phyloP scores from a whole-genome alignment of 306 rosid genomes.

The Hylodesmum podocarpum region DNA sequence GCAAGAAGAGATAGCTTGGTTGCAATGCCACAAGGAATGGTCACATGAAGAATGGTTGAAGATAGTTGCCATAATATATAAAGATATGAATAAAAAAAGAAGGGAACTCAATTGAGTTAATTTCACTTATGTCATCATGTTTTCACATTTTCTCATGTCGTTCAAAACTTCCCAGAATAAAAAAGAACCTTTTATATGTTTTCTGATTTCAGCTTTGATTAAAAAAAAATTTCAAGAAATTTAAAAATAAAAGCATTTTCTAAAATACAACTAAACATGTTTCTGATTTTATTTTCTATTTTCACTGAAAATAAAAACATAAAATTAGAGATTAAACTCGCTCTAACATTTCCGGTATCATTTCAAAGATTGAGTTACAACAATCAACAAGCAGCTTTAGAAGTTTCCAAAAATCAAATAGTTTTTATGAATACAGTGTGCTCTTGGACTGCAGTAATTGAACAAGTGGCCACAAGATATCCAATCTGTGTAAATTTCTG shows the following conservation, averaged over 20 bases:
- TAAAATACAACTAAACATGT: neutral
- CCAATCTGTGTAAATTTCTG: constrained; percentile 83
- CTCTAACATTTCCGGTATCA: neutral
- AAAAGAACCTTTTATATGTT: neutral
- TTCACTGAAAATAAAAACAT: neutral
- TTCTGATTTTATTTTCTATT: neutral
- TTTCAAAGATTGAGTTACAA: constrained; percentile 30
- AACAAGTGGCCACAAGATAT: constrained; percentile 93
- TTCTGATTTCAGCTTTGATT: neutral
- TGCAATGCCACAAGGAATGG: neutral
- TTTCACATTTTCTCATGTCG: neutral
- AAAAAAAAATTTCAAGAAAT: neutral
- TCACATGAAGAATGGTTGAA: neutral
- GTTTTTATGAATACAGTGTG: constrained; percentile 34
- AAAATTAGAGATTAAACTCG: neutral
- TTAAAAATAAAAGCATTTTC: neutral
- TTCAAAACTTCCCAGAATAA: neutral
- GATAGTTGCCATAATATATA: neutral
- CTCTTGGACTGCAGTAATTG: constrained; percentile 82
- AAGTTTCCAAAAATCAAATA: constrained; percentile 30
- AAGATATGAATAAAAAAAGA: neutral
- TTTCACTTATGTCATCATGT: neutral
- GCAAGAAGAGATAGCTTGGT: neutral
- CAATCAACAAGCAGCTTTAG: constrained; percentile 38
- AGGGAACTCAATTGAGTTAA: neutral